These are phyloP conservation scores for Globisporangium ultimum DNA, from an alignment of 352 stramenopile genomes.

Conservation along the genomic window DNA sequence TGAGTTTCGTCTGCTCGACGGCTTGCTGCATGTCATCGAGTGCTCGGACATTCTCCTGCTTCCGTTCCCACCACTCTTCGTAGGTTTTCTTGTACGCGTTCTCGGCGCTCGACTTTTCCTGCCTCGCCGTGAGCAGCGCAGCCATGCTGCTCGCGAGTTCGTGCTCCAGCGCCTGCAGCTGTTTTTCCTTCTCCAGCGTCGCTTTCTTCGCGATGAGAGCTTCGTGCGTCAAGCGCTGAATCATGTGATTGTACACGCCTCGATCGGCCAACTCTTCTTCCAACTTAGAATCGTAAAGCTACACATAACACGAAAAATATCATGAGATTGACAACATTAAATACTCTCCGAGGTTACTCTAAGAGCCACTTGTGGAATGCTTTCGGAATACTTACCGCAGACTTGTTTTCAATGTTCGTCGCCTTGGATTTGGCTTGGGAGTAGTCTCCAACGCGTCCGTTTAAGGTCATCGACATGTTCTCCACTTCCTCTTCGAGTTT, in stretches of 20 bases:
- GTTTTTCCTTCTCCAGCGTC: constrained; percentile 59
- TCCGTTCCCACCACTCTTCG: constrained; percentile 64
- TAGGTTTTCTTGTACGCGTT: constrained; percentile 62
- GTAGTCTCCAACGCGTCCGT: constrained; percentile 53
- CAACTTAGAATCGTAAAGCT: constrained; percentile 78
- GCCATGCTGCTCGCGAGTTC: constrained; percentile 54
- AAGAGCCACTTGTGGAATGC: neutral
- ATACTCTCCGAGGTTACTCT: no score
- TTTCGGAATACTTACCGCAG: constrained; percentile 28
- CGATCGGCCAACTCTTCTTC: constrained; percentile 68
- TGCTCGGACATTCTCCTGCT: constrained; percentile 67
- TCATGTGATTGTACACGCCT: constrained; percentile 83
- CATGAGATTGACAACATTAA: neutral
- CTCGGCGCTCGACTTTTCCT: constrained; percentile 73
- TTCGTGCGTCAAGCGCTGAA: constrained; percentile 63
- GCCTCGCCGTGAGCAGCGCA: constrained; percentile 47
- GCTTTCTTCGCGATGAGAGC: constrained; percentile 60
- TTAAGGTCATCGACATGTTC: constrained; percentile 66
- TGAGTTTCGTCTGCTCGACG: constrained; percentile 67
- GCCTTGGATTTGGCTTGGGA: constrained; percentile 60
- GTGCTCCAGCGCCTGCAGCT: constrained; percentile 47
- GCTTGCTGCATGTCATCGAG: constrained; percentile 75
- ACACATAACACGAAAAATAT: neutral
- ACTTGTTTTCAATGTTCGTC: constrained; percentile 75
- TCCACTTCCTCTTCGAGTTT: constrained; percentile 78